Evolutionary conservation across 371 early-diverging fungal genomes (phyloP), one percentile per base, ranked within the genome.

Genomic region (Mitosporidium daphniae): DNA sequence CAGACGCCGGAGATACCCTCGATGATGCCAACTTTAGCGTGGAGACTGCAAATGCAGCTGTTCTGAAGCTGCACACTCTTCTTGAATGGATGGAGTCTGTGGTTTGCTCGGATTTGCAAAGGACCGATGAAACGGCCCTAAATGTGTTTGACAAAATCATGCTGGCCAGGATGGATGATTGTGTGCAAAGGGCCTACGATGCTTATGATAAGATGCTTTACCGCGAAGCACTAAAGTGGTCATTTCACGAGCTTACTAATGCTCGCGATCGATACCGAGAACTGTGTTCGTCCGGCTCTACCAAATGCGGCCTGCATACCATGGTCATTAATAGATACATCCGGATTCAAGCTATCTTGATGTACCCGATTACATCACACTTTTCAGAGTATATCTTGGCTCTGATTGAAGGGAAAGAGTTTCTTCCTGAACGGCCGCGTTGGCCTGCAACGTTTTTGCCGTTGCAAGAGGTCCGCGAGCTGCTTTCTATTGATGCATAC

Each of bases 21-120:
- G 94, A 95, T 41, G 99, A 98, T 55, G 94, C 94, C 40, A 95
- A 98, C 60, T 98, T 95, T 53, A 61, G 73, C 36, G 74, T 78
- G 37, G 41, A 60, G 9, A 77, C 71, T n/a, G 94, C 95, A 30
- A 80, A 94, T 41, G 65, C 78, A 22, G 75, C 74, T 27, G 75
- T 93, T 30, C 57, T 94, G 32, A 67, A 77, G 41, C 48, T 98
- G 20, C 67, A 50, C 47, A 84, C 68, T 12, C 57, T 86, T 30
- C 45, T 63, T 27, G 89, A 93, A 42, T 80, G 72, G 70, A 54
- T 59, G 28, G 61, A 70, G 36, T 77, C 59, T 25, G 43, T 47
- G 2, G 25, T 32, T n/a, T n/a, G n/a, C n/a, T n/a, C n/a, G n/a
- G n/a, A n/a, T n/a, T n/a, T n/a, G n/a, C n/a, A n/a, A n/a, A n/a